Conservation (phyloP, 306 rosid genomes). For the Quercus dentata region DNA sequence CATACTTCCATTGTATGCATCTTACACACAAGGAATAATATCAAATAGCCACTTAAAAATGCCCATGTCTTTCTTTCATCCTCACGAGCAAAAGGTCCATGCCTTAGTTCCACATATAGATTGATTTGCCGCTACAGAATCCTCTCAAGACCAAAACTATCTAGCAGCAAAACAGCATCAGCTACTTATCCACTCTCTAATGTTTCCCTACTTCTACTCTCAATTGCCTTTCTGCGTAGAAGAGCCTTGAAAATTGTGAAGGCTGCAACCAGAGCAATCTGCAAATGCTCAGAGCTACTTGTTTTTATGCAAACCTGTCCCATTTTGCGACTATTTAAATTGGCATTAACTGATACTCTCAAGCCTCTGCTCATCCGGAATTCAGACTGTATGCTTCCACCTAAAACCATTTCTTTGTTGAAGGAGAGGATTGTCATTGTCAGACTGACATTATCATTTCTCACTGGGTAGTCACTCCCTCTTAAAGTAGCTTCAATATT, state of each 20-base stretch:
- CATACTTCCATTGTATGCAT: constrained; percentile 24
- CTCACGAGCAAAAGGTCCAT: constrained; percentile 5
- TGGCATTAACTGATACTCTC: constrained; percentile 63
- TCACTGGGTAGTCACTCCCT: constrained; percentile 83
- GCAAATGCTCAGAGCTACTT: constrained; percentile 83
- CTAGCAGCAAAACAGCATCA: not conserved
- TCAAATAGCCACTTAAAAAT: constrained; percentile 17
- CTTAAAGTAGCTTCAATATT: constrained; percentile 66
- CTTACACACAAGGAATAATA: constrained; percentile 4
- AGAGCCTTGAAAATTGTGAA: constrained; percentile 64
- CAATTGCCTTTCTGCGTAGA: constrained; percentile 34
- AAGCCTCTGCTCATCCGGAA: constrained; percentile 59
- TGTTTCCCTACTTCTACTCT: constrained; percentile 24
- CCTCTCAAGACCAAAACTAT: constrained; percentile 18
- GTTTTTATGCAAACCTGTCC: constrained; percentile 72
- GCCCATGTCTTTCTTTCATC: not conserved
- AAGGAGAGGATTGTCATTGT: constrained; percentile 66
- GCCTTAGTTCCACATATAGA: constrained; percentile 19
- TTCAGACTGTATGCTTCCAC: constrained; percentile 76
- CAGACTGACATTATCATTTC: constrained; percentile 62
- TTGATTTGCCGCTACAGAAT: constrained; percentile 7
- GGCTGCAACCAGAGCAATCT: constrained; percentile 60
- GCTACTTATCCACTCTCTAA: constrained; percentile 26
- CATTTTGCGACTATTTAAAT: constrained; percentile 84
- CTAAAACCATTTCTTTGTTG: constrained; percentile 73